phyloP scores from a whole-genome alignment of 371 early-diverging fungal genomes.

The Mortierella sp. region DNA sequence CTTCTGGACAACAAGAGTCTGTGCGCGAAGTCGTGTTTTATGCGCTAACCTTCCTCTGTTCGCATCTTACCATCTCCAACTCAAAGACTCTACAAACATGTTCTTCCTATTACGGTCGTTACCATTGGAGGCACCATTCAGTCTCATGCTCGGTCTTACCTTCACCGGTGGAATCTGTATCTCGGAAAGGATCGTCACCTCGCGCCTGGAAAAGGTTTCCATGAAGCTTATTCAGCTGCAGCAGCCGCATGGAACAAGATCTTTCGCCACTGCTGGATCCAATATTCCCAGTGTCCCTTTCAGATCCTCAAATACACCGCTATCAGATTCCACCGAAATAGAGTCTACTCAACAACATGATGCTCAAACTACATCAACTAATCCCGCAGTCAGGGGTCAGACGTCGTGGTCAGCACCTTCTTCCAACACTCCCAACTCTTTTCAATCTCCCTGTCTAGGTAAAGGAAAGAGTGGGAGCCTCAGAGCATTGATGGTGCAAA shows the following conservation, averaged over 20 bases:
- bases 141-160: conserved; percentile 14
- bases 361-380: too few relatives aligned
- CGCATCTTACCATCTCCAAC: not conserved
- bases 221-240: conserved; percentile 2
- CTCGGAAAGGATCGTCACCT: conserved; percentile 19
- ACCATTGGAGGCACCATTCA: conserved; percentile 7
- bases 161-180: conserved; percentile 22
- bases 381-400: not conserved
- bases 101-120: conserved; percentile 1
- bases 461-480: not conserved
- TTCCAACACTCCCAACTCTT: not conserved
- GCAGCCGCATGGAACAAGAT: conserved; percentile 11
- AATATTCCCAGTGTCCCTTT: not conserved
- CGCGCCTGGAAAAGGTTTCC: conserved; percentile 14
- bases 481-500: conserved; percentile 1
- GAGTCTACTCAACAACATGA: too few relatives aligned
- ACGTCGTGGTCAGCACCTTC: not conserved
- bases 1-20: too few relatives aligned
- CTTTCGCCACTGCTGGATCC: too few relatives aligned
- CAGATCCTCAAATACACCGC: too few relatives aligned
- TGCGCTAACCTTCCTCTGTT: not conserved
- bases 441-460: not conserved
- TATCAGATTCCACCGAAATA: too few relatives aligned
- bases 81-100: not conserved
- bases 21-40: too few relatives aligned